Conservation (phyloP, 176 grass and related monocot species). For the Tillandsia fasciculata region DNA sequence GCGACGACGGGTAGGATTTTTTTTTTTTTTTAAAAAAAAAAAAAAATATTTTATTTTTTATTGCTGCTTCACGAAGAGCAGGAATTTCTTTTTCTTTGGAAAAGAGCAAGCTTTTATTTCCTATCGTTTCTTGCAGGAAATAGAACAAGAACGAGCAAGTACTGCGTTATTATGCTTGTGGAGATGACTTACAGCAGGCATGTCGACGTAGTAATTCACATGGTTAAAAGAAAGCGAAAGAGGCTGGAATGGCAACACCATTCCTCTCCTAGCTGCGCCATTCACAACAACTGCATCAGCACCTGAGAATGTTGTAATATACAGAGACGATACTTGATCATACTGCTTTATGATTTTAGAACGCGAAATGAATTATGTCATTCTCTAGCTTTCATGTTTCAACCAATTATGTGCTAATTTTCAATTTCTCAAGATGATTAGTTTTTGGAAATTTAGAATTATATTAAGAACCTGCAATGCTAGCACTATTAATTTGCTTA, state of each 20-base stretch:
- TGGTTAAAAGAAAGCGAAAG: constrained; percentile 77
- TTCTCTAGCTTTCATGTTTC: no score
- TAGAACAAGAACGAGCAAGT: background rate
- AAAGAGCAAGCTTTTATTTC: background rate
- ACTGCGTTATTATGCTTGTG: background rate
- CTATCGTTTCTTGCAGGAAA: background rate
- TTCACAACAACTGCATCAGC: constrained; percentile 13
- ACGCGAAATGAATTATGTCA: no score
- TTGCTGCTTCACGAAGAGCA: background rate
- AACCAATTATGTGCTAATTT: no score
- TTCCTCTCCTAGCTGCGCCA: constrained; percentile 14
- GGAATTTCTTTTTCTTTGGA: background rate
- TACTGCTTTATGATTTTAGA: no score
- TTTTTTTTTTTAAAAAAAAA: background rate
- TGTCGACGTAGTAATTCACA: constrained; percentile 78
- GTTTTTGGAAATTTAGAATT: no score
- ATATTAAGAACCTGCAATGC: no score
- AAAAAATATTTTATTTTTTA: background rate
- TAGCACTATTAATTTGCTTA: no score
- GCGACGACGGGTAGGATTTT: no score
- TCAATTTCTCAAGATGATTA: no score
- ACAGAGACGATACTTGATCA: background rate
- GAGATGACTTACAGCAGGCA: constrained; percentile 57
- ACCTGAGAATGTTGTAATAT: constrained; percentile 9
- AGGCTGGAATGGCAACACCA: constrained; percentile 73